Evolutionary conservation across 2,329 filamentous ascomycete genomes (phyloP).

Genomic region (Chrysosporium queenslandicum): DNA sequence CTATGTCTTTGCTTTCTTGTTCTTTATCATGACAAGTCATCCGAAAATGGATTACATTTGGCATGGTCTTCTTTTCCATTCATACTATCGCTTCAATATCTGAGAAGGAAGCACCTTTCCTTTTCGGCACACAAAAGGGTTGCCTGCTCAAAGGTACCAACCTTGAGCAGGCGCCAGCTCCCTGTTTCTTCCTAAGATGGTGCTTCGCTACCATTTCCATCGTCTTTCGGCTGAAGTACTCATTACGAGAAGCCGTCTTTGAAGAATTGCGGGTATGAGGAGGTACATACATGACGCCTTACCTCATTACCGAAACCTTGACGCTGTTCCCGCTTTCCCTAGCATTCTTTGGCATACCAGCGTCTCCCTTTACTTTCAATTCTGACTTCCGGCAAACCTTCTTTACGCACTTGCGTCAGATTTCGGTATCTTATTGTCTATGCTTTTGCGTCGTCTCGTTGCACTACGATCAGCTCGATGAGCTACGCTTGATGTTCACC

Average conservation of each 20-base stretch:
- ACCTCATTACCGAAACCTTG: no score
- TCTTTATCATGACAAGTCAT: background rate
- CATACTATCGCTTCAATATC: background rate
- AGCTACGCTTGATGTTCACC: no score
- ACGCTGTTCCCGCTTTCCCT: no score
- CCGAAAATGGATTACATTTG: background rate
- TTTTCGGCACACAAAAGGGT: background rate
- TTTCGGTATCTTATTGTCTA: no score
- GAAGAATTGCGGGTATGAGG: background rate
- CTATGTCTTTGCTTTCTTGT: background rate
- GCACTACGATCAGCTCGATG: no score
- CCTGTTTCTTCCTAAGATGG: background rate
- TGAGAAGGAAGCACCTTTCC: background rate
- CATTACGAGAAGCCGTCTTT: background rate
- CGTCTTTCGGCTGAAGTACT: background rate
- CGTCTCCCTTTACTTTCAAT: no score
- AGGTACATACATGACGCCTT: no score
- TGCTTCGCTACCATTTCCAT: background rate
- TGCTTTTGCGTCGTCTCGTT: no score
- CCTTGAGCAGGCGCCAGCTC: background rate
- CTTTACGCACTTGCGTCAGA: no score
- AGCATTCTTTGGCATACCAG: no score
- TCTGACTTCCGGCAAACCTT: no score
- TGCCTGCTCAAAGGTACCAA: background rate
- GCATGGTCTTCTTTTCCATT: background rate